A percentile compares a stretch with the other conserved stretches of the same genome.
Evolutionary conservation across 2,329 filamentous ascomycete species (phyloP).

Genomic region (Chaetomium olivaceum): DNA sequence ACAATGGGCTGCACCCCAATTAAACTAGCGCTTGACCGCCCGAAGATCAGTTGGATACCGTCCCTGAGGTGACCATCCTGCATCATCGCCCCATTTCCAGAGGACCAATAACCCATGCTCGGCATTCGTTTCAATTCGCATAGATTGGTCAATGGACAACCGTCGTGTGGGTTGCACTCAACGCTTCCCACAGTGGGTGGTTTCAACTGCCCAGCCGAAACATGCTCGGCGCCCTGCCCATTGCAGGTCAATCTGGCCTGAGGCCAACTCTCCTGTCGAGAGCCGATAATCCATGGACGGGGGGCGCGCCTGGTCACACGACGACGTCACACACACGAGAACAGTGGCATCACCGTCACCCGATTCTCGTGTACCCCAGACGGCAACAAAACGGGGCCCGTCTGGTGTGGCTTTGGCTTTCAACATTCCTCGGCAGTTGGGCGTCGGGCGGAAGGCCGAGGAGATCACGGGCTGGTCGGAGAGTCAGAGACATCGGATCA

Average conservation of each 20-base stretch:
- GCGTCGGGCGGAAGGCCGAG: conserved; percentile 1
- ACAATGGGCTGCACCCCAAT: conserved; percentile 9
- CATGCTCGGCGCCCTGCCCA: conserved; percentile 16
- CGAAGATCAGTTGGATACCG: conserved; percentile 16
- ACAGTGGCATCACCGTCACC: conserved; percentile 19
- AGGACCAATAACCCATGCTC: conserved; percentile 26
- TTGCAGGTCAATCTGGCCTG: conserved; percentile 14
- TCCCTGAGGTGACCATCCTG: conserved; percentile 12
- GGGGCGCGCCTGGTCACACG: conserved; percentile 15
- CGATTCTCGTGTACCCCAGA: conserved; percentile 8
- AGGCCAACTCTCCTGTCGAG: conserved; percentile 8
- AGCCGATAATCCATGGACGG: neutral
- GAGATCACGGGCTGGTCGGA: neutral
- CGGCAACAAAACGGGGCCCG: conserved; percentile 3
- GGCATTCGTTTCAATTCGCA: conserved; percentile 26
- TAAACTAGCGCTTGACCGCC: conserved; percentile 18
- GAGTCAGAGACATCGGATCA: conserved; percentile 3
- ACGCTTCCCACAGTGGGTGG: conserved; percentile 8
- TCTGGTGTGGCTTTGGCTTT: neutral
- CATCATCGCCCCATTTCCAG: conserved; percentile 21
- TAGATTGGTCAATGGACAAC: conserved; percentile 18
- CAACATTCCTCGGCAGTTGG: conserved; percentile 21
- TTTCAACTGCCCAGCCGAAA: conserved; percentile 28
- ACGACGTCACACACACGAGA: conserved; percentile 23
- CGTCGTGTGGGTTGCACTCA: conserved; percentile 23